A percentile compares a stretch with the other conserved stretches of the same genome.
These are phyloP conservation scores for Eremomyces bilateralis DNA, from an alignment of 495 filamentous ascomycete species.

Conservation along the genomic window DNA sequence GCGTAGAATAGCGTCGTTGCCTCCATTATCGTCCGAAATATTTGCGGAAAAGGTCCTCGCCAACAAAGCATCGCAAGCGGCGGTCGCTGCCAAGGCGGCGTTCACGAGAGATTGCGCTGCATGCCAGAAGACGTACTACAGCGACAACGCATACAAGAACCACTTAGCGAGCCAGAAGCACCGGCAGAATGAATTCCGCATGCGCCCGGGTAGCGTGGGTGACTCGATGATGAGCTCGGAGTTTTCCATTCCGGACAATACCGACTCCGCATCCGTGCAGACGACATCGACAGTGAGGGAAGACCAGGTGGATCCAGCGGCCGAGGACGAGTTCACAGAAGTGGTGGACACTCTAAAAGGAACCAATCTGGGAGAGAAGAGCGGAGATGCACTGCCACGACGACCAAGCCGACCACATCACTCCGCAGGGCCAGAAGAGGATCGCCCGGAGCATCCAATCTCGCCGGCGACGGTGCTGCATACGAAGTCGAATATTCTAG, in stretches of 20 bases:
- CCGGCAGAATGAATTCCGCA: conserved; percentile 36
- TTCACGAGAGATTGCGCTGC: conserved; percentile 65
- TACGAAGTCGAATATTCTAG: not conserved
- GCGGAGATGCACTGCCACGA: conserved; percentile 22
- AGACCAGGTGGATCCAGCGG: conserved; percentile 39
- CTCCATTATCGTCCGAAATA: conserved; percentile 74
- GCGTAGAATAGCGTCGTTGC: conserved; percentile 75
- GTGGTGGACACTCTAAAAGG: conserved; percentile 62
- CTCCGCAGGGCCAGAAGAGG: conserved; percentile 23
- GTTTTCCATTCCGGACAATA: conserved; percentile 72
- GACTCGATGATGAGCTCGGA: conserved; percentile 78
- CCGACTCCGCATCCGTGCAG: conserved; percentile 22
- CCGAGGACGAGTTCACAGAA: conserved; percentile 53
- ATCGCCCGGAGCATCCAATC: conserved; percentile 22
- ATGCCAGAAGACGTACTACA: conserved; percentile 86
- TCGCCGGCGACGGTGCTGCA: conserved; percentile 6
- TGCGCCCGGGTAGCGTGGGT: conserved; percentile 34
- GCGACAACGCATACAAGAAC: conserved; percentile 86
- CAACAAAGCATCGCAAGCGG: conserved; percentile 60
- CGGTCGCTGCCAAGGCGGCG: conserved; percentile 69
- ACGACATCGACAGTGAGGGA: too few species aligned
- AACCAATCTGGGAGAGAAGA: conserved; percentile 37
- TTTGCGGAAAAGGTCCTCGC: conserved; percentile 96
- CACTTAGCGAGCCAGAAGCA: conserved; percentile 87
- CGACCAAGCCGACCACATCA: conserved; percentile 34